phyloP scores from a whole-genome alignment of 257 asterid genomes.

The Echites panduratus region DNA sequence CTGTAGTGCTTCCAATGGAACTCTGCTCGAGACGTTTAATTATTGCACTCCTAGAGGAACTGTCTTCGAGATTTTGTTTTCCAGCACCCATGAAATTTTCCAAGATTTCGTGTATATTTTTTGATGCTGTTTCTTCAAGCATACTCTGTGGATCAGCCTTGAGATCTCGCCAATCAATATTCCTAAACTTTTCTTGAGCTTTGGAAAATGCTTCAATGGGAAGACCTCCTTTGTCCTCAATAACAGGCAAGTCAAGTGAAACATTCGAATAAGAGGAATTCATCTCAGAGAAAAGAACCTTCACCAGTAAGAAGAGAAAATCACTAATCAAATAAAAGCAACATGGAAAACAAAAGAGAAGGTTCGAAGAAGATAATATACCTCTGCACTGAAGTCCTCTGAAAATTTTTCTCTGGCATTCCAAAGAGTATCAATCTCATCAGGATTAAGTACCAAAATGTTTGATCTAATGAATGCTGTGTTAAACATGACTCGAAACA shows the following conservation, averaged over 20 bases:
- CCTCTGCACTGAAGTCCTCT: conserved; percentile 63
- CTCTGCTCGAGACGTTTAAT: conserved; percentile 9
- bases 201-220: conserved; percentile 41
- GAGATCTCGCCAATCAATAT: conserved; percentile 33
- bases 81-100: conserved; percentile 21
- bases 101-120: conserved; percentile 28
- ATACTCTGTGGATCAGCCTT: conserved; percentile 25
- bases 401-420: conserved; percentile 42
- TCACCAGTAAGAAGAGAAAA: conserved; percentile 15
- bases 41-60: conserved; percentile 10
- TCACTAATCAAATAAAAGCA: conserved; percentile 9
- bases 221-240: conserved; percentile 37
- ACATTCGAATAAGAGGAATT: conserved; percentile 34
- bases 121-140: conserved; percentile 25
- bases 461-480: conserved; percentile 57
- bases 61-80: conserved; percentile 21
- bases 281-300: conserved; percentile 66
- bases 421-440: conserved; percentile 56
- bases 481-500: conserved; percentile 68
- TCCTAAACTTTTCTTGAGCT: conserved; percentile 34
- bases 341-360: not conserved
- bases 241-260: conserved; percentile 24
- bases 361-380: conserved; percentile 19
- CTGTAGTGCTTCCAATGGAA: conserved; percentile 16
- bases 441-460: conserved; percentile 41